Percentiles rank a stretch among this genome's conserved stretches.
These are phyloP conservation scores for Penicillium pancosmium DNA, from an alignment of 495 filamentous ascomycete genomes.

Conservation along the genomic window DNA sequence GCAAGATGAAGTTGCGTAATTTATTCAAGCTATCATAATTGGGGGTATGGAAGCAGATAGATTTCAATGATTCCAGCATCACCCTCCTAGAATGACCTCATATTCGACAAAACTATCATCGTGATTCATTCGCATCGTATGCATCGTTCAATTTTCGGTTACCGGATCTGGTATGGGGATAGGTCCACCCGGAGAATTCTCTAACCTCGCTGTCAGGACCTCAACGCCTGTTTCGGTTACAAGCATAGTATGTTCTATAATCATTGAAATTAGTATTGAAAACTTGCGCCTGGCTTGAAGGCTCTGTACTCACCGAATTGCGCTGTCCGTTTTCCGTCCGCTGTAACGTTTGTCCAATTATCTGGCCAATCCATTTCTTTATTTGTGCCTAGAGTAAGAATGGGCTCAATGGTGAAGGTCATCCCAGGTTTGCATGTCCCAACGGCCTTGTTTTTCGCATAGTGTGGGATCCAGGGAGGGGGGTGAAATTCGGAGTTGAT, in stretches of 20 bases:
- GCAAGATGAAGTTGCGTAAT: too few species aligned
- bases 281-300: background rate
- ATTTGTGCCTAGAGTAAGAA: conserved; percentile 66
- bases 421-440: conserved; percentile 70
- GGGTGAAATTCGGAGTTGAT: conserved; percentile 71
- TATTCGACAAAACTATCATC: too few species aligned
- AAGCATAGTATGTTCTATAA: conserved; percentile 74
- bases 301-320: conserved; percentile 55
- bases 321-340: conserved; percentile 68
- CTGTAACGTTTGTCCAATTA: conserved; percentile 71
- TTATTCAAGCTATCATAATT: too few species aligned
- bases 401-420: conserved; percentile 78
- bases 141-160: background rate
- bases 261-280: conserved; percentile 3
- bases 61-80: too few species aligned
- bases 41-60: too few species aligned
- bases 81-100: too few species aligned
- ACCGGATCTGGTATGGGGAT: conserved; percentile 57
- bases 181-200: conserved; percentile 76
- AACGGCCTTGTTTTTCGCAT: conserved; percentile 72
- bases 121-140: background rate
- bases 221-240: conserved; percentile 90
- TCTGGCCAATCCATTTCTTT: conserved; percentile 72
- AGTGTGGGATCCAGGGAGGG: conserved; percentile 72
- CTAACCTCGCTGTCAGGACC: conserved; percentile 74